Evolutionary conservation across 768 basidiomycete genomes (phyloP).

Genomic region (Mycena filopes): DNA sequence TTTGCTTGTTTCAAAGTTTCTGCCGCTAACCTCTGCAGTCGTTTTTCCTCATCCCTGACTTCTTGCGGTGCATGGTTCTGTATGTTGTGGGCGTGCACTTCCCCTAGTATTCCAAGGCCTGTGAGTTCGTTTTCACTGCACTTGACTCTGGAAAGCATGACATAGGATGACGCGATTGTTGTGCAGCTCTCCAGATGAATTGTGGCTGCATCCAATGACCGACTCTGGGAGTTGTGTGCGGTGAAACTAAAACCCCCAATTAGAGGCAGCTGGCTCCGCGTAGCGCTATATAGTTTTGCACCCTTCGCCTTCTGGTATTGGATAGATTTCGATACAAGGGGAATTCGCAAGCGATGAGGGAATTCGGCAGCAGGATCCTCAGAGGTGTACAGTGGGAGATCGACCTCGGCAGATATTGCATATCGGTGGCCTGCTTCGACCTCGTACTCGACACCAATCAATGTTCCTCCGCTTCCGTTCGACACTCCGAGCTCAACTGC

Average conservation of each 20-base stretch:
- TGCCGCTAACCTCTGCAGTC: neutral
- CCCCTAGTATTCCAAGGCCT: neutral
- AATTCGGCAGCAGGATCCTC: neutral
- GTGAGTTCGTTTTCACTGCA: slow-evolving; percentile 13
- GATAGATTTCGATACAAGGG: neutral
- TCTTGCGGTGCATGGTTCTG: neutral
- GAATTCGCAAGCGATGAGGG: slow-evolving; percentile 16
- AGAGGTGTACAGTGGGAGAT: slow-evolving; percentile 23
- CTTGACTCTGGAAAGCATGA: slow-evolving; percentile 31
- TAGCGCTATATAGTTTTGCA: slow-evolving; percentile 1
- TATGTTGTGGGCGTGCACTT: neutral
- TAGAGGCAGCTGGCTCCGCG: slow-evolving; percentile 24
- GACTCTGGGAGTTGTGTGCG: slow-evolving; percentile 28
- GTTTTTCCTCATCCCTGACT: neutral
- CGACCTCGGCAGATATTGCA: slow-evolving; percentile 26
- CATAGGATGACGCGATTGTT: slow-evolving; percentile 26
- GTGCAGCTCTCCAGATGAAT: slow-evolving; percentile 29
- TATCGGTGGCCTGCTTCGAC: slow-evolving; percentile 20
- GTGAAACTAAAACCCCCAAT: slow-evolving; percentile 31
- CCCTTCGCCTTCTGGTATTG: neutral
- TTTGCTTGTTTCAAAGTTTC: neutral
- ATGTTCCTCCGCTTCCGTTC: slow-evolving; percentile 29
- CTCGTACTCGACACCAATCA: slow-evolving; percentile 21
- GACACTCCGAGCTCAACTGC: slow-evolving; percentile 33
- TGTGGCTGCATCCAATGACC: slow-evolving; percentile 24